phyloP scores from a whole-genome alignment of 208 protist species.

The Leishmania turanica region DNA sequence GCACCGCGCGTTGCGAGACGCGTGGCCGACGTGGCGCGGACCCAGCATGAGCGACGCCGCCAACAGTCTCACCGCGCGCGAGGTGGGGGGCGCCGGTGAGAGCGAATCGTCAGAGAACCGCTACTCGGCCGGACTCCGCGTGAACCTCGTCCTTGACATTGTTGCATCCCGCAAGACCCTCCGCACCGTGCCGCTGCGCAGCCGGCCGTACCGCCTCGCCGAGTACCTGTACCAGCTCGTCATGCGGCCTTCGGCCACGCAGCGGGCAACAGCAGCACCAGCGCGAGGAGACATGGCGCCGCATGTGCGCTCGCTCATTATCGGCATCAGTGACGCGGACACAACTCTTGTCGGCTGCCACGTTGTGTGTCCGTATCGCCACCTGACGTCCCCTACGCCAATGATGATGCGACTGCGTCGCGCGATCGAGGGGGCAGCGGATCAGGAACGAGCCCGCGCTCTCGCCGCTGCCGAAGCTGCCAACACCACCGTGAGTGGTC shows the following conservation, averaged over 20 bases:
- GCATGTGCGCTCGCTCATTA: conserved; percentile 25
- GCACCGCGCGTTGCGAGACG: conserved; percentile 3
- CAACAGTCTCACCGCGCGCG: neutral
- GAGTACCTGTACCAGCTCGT: conserved; percentile 45
- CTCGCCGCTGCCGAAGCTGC: neutral
- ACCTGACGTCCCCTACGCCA: conserved; percentile 8
- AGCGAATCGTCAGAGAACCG: neutral
- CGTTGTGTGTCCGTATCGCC: conserved; percentile 70
- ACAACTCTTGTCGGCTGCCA: conserved; percentile 63
- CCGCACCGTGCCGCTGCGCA: conserved; percentile 41
- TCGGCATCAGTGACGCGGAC: conserved; percentile 68
- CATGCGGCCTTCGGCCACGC: neutral
- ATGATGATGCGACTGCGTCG: conserved; percentile 18
- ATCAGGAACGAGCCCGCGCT: neutral
- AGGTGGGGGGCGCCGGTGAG: neutral
- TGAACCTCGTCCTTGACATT: conserved; percentile 56
- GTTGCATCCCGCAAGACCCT: conserved; percentile 83
- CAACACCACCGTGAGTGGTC: neutral
- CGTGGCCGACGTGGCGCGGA: conserved; percentile 4
- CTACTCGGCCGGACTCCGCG: conserved; percentile 24
- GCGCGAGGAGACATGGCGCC: neutral
- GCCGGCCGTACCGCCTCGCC: conserved; percentile 59
- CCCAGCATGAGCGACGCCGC: neutral
- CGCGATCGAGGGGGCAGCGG: conserved; percentile 15
- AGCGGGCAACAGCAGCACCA: neutral